Evolutionary conservation across 495 filamentous ascomycete species (phyloP).

Genomic region (Pyrenula massariospora): DNA sequence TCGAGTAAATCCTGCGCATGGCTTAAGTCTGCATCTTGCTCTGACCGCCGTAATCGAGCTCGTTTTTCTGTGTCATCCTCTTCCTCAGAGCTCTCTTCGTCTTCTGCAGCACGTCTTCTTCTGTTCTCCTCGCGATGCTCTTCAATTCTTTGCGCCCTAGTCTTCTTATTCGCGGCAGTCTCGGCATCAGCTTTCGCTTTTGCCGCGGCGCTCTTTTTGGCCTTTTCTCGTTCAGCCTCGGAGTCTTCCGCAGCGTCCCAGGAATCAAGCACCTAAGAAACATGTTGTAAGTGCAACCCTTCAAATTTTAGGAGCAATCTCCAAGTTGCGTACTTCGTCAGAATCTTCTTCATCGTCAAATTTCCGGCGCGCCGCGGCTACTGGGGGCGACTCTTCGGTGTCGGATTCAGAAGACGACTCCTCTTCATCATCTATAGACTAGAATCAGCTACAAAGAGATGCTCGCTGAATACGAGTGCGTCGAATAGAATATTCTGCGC

Average conservation of each 20-base stretch:
- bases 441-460: slow-evolving; percentile 5
- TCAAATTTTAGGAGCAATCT: background rate
- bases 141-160: slow-evolving; percentile 75
- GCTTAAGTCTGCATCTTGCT: slow-evolving; percentile 80
- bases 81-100: slow-evolving; percentile 43
- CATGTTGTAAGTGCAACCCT: slow-evolving; percentile 5
- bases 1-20: slow-evolving; percentile 73
- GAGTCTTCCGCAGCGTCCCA: slow-evolving; percentile 98
- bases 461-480: no score
- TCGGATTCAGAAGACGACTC: slow-evolving; percentile 39
- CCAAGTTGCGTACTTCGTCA: slow-evolving; percentile 57
- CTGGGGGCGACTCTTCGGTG: slow-evolving; percentile 48
- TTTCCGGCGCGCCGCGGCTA: slow-evolving; percentile 50
- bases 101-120: slow-evolving; percentile 31
- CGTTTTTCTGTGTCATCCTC: slow-evolving; percentile 63
- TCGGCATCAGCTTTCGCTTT: slow-evolving; percentile 84
- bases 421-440: slow-evolving; percentile 51
- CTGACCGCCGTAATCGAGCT: slow-evolving; percentile 59
- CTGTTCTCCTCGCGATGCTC: slow-evolving; percentile 46
- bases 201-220: slow-evolving; percentile 69
- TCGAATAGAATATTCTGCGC: no score
- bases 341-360: slow-evolving; percentile 91
- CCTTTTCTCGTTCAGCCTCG: slow-evolving; percentile 92
- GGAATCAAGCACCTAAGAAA: slow-evolving; percentile 70
- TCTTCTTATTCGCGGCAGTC: slow-evolving; percentile 89